Evolutionary conservation across 805 yeast species (phyloP).

Genomic region (Monosporozyma servazzii): DNA sequence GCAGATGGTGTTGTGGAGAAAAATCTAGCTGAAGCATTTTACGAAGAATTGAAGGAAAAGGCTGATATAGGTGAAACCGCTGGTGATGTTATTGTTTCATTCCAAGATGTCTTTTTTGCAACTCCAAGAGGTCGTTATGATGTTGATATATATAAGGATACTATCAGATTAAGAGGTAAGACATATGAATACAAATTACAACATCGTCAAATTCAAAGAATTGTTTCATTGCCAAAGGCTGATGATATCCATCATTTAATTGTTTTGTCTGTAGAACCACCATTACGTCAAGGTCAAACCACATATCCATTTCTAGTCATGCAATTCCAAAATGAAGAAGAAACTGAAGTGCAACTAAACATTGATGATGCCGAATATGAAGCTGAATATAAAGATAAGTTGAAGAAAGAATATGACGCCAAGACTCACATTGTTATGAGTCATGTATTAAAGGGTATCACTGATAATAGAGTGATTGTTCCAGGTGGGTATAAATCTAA

Average conservation of each 20-base stretch:
- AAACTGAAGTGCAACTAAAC: constrained; percentile 81
- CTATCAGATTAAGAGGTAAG: constrained; percentile 89
- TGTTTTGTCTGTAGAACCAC: constrained; percentile 90
- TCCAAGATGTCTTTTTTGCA: constrained; percentile 80
- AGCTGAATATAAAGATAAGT: constrained; percentile 61
- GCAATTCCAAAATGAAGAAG: constrained; percentile 87
- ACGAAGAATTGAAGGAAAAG: constrained; percentile 82
- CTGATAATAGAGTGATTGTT: constrained; percentile 73
- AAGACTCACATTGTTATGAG: constrained; percentile 80
- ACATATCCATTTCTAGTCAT: constrained; percentile 85
- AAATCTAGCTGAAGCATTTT: constrained; percentile 75
- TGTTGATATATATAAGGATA: constrained; percentile 81
- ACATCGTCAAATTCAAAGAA: constrained; percentile 79
- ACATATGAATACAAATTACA: constrained; percentile 95
- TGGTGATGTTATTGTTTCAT: constrained; percentile 91
- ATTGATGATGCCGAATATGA: constrained; percentile 75
- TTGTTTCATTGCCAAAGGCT: constrained; percentile 86
- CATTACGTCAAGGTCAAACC: constrained; percentile 96
- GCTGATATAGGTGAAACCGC: constrained; percentile 93
- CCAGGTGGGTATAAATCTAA: constrained; percentile 78
- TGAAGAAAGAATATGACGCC: constrained; percentile 68
- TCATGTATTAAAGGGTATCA: constrained; percentile 81
- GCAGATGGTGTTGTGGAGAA: constrained; percentile 27
- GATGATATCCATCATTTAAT: constrained; percentile 86
- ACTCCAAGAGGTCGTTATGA: constrained; percentile 99